Base-by-base conservation (phyloP, 1,284 basidiomycete genomes). In the Pascua guehoae region DNA sequence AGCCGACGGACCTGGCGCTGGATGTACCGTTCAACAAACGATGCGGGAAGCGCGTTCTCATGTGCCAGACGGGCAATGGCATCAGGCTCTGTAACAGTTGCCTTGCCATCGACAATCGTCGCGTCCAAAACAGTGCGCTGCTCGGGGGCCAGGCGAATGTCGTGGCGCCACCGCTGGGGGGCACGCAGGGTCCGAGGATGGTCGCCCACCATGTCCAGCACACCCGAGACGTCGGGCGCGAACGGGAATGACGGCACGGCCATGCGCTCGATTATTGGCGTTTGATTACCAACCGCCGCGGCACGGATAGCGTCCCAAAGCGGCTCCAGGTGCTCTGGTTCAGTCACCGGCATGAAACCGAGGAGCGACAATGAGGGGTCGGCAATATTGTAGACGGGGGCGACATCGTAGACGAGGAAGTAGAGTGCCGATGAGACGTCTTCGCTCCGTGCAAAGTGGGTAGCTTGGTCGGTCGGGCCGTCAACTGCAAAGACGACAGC, bases 11-110 rank as follows among this genome's bases (percentile, higher is more conserved):
- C 36, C 17, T 53, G 54, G 16, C 52, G 51, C 2, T 57, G 44
- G 8, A 97, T 50, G 32, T 68, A 61, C 8, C 41, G 36, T 14
- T 67, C 58, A 37, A 64, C 60, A 41, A 54, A 66, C 1, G 47
- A 40, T 1, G 56, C 32, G 8, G 66, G 60, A 12, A 73, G 51
- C 2, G 69, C 70, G 42, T 67, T 63, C 18, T 69, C 66, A 44
- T 63, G 71, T 0, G 71, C 70, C 12, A 73, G 62, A 16, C 60
- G 39, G 15, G 62, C 58, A 4, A 70, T 48, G 14, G 66, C 64
- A n/a, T 62, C 62, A 0, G 51, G 56, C 3, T 49, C 46, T 2
- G 44, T 58, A 45, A 71, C 39, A n/a, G 44, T 47, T n/a, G 59
- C 64, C 1, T 51, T 57, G 1, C 43, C 43, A 9, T 16, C 24